Evolutionary conservation across 768 basidiomycete species (phyloP), one percentile per base, ranked within the genome.

Genomic region (Boletus sp.): DNA sequence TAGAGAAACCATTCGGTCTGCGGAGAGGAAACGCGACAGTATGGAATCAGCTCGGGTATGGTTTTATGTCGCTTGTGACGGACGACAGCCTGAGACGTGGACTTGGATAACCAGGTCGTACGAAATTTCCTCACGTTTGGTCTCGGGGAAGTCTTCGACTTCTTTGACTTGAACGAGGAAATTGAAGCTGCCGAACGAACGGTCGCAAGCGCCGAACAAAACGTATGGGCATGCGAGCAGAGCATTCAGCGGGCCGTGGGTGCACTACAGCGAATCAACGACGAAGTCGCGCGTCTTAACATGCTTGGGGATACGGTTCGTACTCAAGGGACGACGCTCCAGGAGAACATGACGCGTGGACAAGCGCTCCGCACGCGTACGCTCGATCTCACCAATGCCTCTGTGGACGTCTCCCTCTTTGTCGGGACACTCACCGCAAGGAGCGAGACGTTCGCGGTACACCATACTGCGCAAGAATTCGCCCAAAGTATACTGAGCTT

Each of bases 81-180:
- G 9, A 8, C 0, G 13, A 3, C 13, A 32, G 23, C 23, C 23
- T 25, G 23, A 25, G 34, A 52, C 15, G 7, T 23, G 13, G 7
- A 34, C 8, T 14, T 13, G 15, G 19, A 21, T 35, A 11, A 30
- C 25, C 30, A 61, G 60, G 47, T 53, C 33, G 50, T 61, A 4
- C 59, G 58, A 4, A 61, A 61, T 29, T 1, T 60, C 5, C 9
- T 61, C 21, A 61, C 60, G 13, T 19, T 61, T 37, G 60, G 60
- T 32, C 21, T 61, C 8, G 60, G 60, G 5, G 59, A 61, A 15
- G 41, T 38, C 19, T 61, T 61, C 10, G 60, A 61, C 29, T 23
- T 56, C 47, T 61, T 61, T 21, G 54, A 61, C 45, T 17, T 61
- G 41, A 61, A 61, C 30, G 51, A 56, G 39, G 60, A 61, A 14